Percentiles rank a stretch among this genome's conserved stretches.
These are phyloP conservation scores for Melaleuca quinquenervia DNA, from an alignment of 345 rosid species.

Conservation along the genomic window DNA sequence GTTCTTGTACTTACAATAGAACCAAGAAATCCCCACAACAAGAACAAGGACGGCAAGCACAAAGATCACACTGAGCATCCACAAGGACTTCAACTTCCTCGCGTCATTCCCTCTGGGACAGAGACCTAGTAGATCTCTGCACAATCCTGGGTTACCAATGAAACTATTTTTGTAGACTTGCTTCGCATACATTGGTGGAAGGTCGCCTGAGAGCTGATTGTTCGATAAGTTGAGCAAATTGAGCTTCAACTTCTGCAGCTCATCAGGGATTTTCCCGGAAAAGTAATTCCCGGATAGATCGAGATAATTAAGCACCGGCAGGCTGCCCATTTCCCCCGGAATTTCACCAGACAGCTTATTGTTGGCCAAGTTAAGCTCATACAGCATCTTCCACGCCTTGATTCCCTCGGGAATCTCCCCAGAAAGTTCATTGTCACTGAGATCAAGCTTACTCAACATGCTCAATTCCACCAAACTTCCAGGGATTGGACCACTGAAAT, in stretches of 20 bases:
- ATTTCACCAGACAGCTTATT: conserved; percentile 59
- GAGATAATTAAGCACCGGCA: conserved; percentile 76
- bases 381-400: conserved; percentile 39
- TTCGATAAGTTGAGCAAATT: conserved; percentile 67
- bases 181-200: conserved; percentile 57
- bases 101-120: conserved; percentile 26
- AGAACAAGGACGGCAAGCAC: conserved; percentile 40
- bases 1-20: conserved; percentile 37
- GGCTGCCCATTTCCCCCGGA: conserved; percentile 49
- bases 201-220: conserved; percentile 51
- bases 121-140: conserved; percentile 48
- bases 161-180: conserved; percentile 43
- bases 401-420: conserved; percentile 60
- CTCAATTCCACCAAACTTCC: conserved; percentile 36
- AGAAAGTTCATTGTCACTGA: conserved; percentile 42
- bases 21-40: conserved; percentile 49
- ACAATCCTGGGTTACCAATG: conserved; percentile 68
- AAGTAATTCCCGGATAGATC: conserved; percentile 68
- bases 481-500: conserved; percentile 44
- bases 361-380: conserved; percentile 67
- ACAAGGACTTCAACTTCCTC: conserved; percentile 22
- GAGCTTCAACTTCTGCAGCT: conserved; percentile 70
- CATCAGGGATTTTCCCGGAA: conserved; percentile 56
- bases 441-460: conserved; percentile 55
- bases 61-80: conserved; percentile 60